Conservation (phyloP, 2,329 filamentous ascomycete species). For the Fusarium sp. region DNA sequence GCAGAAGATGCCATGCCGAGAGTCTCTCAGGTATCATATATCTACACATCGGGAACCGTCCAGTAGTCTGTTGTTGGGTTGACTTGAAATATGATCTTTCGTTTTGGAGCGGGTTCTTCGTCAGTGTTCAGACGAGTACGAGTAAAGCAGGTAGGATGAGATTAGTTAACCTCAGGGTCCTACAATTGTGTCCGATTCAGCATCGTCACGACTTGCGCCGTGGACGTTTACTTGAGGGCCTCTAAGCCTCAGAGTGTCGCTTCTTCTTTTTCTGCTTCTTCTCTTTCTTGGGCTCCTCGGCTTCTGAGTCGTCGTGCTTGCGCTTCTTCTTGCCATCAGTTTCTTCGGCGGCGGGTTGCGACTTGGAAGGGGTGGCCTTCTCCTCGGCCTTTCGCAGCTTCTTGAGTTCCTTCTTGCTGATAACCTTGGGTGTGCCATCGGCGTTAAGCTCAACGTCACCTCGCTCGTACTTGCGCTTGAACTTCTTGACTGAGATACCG, state of each 20-base stretch:
- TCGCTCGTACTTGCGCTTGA: constrained; percentile 80
- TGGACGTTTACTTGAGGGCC: constrained; percentile 26
- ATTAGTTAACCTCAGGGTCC: constrained; percentile 18
- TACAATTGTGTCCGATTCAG: constrained; percentile 32
- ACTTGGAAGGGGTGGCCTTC: constrained; percentile 53
- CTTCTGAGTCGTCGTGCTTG: constrained; percentile 73
- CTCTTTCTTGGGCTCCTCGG: constrained; percentile 69
- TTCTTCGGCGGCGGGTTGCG: constrained; percentile 55
- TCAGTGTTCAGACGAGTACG: constrained; percentile 42
- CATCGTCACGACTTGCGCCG: constrained; percentile 28
- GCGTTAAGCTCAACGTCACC: constrained; percentile 75
- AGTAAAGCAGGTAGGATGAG: constrained; percentile 38
- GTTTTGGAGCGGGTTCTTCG: constrained; percentile 36
- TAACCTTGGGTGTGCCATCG: constrained; percentile 71
- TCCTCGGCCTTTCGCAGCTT: constrained; percentile 73
- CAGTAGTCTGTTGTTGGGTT: constrained; percentile 34
- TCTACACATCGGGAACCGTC: constrained; percentile 44
- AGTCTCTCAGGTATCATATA: constrained; percentile 50
- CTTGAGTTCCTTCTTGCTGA: constrained; percentile 82
- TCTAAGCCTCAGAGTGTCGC: constrained; percentile 51
- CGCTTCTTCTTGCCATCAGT: constrained; percentile 65
- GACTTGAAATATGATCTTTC: constrained; percentile 31
- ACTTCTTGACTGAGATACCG: constrained; percentile 78
- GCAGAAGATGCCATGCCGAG: constrained; percentile 43
- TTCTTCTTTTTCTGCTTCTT: constrained; percentile 64